Conservation (phyloP, 2,329 filamentous ascomycete species). For the Epichloe gansuensis region DNA sequence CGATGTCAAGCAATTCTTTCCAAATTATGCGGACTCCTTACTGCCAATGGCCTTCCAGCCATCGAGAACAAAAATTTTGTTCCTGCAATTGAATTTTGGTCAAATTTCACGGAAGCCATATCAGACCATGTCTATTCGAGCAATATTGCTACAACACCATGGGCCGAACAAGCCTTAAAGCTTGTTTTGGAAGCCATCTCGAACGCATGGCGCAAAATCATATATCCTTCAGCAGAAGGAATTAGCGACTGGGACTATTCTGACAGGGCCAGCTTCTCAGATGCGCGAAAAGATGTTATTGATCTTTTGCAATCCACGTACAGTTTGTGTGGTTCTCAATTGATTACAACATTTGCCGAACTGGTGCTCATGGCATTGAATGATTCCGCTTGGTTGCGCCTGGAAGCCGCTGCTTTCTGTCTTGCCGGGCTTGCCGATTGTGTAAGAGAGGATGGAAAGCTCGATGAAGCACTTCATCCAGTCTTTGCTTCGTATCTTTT, state of each 20-base stretch:
- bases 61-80: conserved; percentile 65
- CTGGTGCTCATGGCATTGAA: conserved; percentile 37
- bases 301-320: conserved; percentile 66
- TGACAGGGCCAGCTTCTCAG: conserved; percentile 53
- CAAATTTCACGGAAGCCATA: conserved; percentile 57
- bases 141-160: conserved; percentile 32
- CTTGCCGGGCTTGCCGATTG: conserved; percentile 56
- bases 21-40: conserved; percentile 51
- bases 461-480: conserved; percentile 44
- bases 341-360: conserved; percentile 45
- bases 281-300: conserved; percentile 65
- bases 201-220: conserved; percentile 55
- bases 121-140: conserved; percentile 43
- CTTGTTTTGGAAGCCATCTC: conserved; percentile 52
- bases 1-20: conserved; percentile 40
- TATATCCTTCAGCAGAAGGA: conserved; percentile 46
- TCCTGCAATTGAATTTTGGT: conserved; percentile 70
- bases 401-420: conserved; percentile 50
- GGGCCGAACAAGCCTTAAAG: conserved; percentile 44
- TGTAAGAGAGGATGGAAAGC: conserved; percentile 41
- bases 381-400: conserved; percentile 40
- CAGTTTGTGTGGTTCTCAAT: conserved; percentile 40
- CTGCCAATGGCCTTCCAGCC: conserved; percentile 51
- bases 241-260: conserved; percentile 57
- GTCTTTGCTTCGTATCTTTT: conserved; percentile 52